Evolutionary conservation across 2,329 filamentous ascomycete species (phyloP), one percentile per base, ranked within the genome.

Genomic region (Hypoxylon sp.): DNA sequence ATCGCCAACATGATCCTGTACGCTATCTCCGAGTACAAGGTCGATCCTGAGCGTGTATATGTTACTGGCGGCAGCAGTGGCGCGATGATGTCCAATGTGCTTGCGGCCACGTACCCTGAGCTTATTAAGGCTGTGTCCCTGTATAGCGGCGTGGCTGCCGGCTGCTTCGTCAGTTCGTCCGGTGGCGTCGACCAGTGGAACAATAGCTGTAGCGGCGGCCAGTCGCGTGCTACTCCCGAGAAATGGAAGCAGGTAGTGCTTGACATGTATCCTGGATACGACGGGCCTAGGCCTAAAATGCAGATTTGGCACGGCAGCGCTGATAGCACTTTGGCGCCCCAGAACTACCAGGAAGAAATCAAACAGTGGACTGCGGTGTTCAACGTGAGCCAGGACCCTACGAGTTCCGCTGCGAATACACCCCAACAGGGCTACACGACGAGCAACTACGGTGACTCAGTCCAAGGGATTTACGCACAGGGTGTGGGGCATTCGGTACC

Each of bases 311-410:
- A 88, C 71, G 86, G 86, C 40, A 82, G 80, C 36, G 75, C 73
- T 2, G 86, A 88, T 71, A 75, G 74, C 9, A 85, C 81, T 0
- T 78, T 88, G 8, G 77, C 79, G 52, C 82, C 82, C 14, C 80
- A 81, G 69, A 88, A 88, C 75, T 87, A 86, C 71, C 74, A 85
- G 38, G 86, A 89, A 78, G 82, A 82, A 53, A 82, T 85, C 72
- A 86, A 87, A 78, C 79, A 86, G 76, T 86, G 84, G 84, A 80
- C 82, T 0, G 81, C 79, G 16, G 80, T 87, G 1, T 81, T 84
- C 55, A 83, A 82, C 7, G 75, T 80, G 16, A 71, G 70, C 0
- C 72, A 77, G 54, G 74, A 73, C 11, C 73, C 79, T 1, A 70
- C 70, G 1, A 71, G 69, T 30, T 75, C 74, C 0, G 63, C 71